Evolutionary conservation across 441 rosid genomes (phyloP).

Genomic region (Pelargonium citronellum): DNA sequence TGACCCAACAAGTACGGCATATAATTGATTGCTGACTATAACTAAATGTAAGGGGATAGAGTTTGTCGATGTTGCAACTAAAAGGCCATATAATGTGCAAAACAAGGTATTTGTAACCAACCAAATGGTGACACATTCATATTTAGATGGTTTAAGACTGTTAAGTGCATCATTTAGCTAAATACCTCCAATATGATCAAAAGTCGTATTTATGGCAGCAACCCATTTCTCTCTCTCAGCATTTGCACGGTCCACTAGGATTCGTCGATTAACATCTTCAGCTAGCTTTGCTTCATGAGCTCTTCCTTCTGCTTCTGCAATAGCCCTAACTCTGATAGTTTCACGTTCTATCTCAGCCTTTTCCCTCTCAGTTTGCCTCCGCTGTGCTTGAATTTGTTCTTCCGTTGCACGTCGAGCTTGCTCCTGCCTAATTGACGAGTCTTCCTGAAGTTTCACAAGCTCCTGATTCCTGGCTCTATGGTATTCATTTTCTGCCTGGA

Average conservation of each 20-base stretch:
- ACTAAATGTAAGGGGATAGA: no score
- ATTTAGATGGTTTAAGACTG: background rate
- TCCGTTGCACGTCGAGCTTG: constrained; percentile 92
- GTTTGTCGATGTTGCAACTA: no score
- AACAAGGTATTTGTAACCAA: background rate
- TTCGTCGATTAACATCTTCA: constrained; percentile 88
- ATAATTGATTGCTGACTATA: no score
- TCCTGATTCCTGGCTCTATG: constrained; percentile 89
- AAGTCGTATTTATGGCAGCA: constrained; percentile 91
- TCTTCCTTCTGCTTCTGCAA: constrained; percentile 98
- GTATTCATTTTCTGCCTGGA: constrained; percentile 81
- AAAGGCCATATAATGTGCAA: background rate
- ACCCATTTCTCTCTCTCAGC: constrained; percentile 98
- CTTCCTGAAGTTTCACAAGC: constrained; percentile 91
- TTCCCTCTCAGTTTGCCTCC: constrained; percentile 86
- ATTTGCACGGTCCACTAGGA: constrained; percentile 84
- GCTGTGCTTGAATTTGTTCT: constrained; percentile 93
- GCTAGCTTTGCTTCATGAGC: constrained; percentile 94
- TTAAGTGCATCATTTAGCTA: background rate
- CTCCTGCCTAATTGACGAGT: constrained; percentile 82
- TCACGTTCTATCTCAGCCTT: constrained; percentile 97
- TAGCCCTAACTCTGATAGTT: constrained; percentile 80
- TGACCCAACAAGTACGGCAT: no score
- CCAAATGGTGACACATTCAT: background rate
- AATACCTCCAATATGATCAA: constrained; percentile 93